Evolutionary conservation across 768 basidiomycete genomes (phyloP).

Genomic region (Hemileccinum impolitum): DNA sequence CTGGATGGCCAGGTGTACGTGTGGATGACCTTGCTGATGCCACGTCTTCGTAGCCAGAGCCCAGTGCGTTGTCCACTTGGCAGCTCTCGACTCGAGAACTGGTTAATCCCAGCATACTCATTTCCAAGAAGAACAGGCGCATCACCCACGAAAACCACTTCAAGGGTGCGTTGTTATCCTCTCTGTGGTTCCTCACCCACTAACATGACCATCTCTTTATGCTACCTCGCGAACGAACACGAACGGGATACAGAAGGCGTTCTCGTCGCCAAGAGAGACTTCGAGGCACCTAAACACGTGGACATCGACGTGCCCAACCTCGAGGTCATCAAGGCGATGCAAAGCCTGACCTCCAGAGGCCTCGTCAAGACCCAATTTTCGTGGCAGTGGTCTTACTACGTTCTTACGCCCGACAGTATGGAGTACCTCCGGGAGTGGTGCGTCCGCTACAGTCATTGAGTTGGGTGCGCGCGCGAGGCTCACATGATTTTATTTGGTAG

Average conservation of each 20-base stretch:
- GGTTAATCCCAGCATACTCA: conserved; percentile 75
- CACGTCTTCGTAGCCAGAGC: conserved; percentile 26
- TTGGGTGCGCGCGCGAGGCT: not conserved
- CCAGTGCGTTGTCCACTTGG: conserved; percentile 31
- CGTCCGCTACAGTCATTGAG: conserved; percentile 4
- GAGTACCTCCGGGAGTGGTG: conserved; percentile 93
- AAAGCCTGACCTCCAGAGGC: conserved; percentile 69
- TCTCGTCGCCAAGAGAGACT: conserved; percentile 99
- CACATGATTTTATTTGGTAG: conserved; percentile 37
- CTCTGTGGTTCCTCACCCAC: not conserved
- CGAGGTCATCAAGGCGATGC: conserved; percentile 68
- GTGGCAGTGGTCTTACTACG: conserved; percentile 99
- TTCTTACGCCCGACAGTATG: conserved; percentile 93
- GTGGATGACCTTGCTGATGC: conserved; percentile 32
- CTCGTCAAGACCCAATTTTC: conserved; percentile 99
- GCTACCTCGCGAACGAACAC: not conserved
- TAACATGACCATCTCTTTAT: not conserved
- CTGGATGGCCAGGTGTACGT: conserved; percentile 29
- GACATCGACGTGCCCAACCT: conserved; percentile 75
- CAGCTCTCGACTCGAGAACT: conserved; percentile 31
- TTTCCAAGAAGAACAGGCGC: conserved; percentile 92
- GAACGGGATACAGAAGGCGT: conserved; percentile 74
- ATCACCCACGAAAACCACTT: conserved; percentile 99
- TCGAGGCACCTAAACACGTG: conserved; percentile 95
- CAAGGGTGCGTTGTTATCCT: conserved; percentile 72